Evolutionary conservation across 176 grass and related monocot species (phyloP).

Genomic region (bread wheat (Triticum aestivum)): DNA sequence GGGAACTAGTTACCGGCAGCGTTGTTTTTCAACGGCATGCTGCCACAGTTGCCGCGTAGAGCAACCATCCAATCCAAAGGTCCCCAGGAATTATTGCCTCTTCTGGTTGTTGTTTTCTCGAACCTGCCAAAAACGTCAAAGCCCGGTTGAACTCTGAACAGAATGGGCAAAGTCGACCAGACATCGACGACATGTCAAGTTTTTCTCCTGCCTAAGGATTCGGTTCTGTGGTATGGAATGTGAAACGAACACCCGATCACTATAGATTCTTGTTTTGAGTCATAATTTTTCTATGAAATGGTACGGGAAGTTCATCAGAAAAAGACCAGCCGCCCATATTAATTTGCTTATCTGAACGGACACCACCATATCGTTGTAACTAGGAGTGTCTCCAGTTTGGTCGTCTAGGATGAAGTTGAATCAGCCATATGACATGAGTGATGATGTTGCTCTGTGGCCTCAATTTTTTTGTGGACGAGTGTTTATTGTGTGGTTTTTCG

Average conservation of each 20-base stretch:
- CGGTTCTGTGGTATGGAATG: not conserved
- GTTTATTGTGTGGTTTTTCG: no score
- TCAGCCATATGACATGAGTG: no score
- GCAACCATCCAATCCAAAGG: not conserved
- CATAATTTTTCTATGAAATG: not conserved
- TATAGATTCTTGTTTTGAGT: not conserved
- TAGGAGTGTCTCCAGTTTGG: no score
- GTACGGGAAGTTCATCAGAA: not conserved
- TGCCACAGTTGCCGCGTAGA: not conserved
- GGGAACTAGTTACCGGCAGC: not conserved
- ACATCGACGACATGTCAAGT: not conserved
- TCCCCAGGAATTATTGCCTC: not conserved
- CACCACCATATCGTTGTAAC: not conserved
- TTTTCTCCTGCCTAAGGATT: not conserved
- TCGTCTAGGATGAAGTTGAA: no score
- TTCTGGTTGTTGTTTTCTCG: not conserved
- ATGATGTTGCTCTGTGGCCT: not conserved
- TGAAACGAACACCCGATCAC: not conserved
- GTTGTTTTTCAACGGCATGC: not conserved
- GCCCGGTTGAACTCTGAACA: not conserved
- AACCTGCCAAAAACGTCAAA: not conserved
- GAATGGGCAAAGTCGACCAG: conserved; percentile 1
- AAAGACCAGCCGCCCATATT: not conserved
- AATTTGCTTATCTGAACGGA: not conserved
- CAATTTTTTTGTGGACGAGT: no score